Percentiles rank a stretch among this genome's conserved stretches.
Conservation (phyloP, 495 filamentous ascomycete genomes). For the Penicilliopsis zonata region DNA sequence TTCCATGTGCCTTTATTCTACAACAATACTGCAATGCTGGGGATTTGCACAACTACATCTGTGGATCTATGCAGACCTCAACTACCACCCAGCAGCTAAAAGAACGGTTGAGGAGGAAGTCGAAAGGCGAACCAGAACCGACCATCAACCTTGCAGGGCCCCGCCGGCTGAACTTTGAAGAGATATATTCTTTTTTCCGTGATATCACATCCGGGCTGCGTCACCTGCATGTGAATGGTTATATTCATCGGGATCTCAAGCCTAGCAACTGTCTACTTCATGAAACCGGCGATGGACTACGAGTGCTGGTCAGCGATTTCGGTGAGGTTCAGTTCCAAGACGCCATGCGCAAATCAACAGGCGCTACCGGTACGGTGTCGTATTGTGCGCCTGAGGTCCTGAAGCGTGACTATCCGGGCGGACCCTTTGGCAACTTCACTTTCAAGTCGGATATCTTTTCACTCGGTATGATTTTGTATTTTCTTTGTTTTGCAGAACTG, state of each 20-base stretch:
- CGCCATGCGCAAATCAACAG: conserved; percentile 70
- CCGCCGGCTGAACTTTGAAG: conserved; percentile 67
- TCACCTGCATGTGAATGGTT: conserved; percentile 84
- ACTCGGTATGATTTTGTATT: conserved; percentile 94
- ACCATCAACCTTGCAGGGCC: conserved; percentile 36
- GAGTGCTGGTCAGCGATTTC: conserved; percentile 90
- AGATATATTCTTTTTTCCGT: conserved; percentile 94
- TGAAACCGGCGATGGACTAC: conserved; percentile 51
- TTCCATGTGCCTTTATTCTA: conserved; percentile 91
- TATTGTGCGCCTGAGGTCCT: conserved; percentile 96
- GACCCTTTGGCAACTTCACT: conserved; percentile 80
- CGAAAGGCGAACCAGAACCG: conserved; percentile 47
- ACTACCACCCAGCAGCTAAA: conserved; percentile 74
- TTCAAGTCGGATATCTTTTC: conserved; percentile 96
- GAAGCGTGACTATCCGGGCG: conserved; percentile 48
- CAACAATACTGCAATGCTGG: conserved; percentile 96
- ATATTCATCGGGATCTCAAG: conserved; percentile 93
- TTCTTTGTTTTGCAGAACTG: conserved; percentile 85
- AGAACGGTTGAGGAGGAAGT: conserved; percentile 68
- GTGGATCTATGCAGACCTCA: conserved; percentile 47
- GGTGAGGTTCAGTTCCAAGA: conserved; percentile 85
- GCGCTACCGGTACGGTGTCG: conserved; percentile 90
- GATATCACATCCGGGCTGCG: conserved; percentile 88
- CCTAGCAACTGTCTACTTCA: conserved; percentile 93
- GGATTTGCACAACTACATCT: conserved; percentile 79